Conservation (phyloP, 176 grass and related monocot species). For the Stipa capillata region DNA sequence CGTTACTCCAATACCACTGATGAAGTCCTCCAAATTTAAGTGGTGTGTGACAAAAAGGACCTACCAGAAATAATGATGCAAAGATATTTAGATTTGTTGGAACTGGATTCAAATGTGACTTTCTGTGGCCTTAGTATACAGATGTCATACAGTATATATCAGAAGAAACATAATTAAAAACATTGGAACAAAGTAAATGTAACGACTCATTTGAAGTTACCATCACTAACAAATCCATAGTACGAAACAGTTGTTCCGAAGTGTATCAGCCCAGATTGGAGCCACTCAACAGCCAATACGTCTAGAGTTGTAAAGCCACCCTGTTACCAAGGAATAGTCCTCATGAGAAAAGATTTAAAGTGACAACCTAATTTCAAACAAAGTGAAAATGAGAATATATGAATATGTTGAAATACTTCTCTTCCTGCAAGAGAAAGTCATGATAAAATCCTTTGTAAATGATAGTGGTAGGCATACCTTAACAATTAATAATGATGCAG, state of each 20-base stretch:
- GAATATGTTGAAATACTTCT: background rate
- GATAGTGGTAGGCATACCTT: conserved; percentile 41
- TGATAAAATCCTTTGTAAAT: background rate
- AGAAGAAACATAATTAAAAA: background rate
- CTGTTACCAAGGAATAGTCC: conserved; percentile 35
- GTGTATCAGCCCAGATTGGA: conserved; percentile 72
- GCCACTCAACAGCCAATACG: conserved; percentile 81
- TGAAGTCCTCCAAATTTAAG: background rate
- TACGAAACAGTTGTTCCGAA: conserved; percentile 96
- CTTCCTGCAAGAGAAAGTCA: background rate
- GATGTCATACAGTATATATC: background rate
- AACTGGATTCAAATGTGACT: background rate
- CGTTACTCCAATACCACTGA: background rate
- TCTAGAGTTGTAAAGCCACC: conserved; percentile 76
- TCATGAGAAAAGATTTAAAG: conserved; percentile 14
- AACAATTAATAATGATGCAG: conserved; percentile 85
- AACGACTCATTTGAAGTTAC: conserved; percentile 37
- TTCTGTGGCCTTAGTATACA: background rate
- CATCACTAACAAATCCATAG: conserved; percentile 97
- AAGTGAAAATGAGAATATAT: background rate
- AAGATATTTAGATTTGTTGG: background rate
- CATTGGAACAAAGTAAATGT: background rate
- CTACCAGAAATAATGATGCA: background rate
- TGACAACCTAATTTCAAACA: background rate
- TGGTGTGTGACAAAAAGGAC: background rate